Evolutionary conservation across 371 early-diverging fungal species (phyloP), one percentile per base, ranked within the genome.

Genomic region (Syncephalastrum racemosum): DNA sequence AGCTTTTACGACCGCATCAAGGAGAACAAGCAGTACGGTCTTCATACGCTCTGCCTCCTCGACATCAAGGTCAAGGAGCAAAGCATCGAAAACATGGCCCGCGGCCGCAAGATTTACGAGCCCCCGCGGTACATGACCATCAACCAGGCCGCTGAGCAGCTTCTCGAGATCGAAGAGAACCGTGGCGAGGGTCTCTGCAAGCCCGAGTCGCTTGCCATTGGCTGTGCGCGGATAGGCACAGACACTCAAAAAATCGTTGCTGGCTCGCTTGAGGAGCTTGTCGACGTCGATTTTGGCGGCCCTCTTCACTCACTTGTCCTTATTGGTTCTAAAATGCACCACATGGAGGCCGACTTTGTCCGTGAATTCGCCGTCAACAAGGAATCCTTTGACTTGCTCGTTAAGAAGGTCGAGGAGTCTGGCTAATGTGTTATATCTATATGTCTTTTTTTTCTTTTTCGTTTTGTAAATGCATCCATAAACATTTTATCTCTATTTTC

Each of bases 41-140:
- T 99, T 59, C 99, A 99, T 63, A 99, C 99, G 0, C 83, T 99
- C 46, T 98, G 98, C 68, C 78, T 99, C 54, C 78, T 97, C 51
- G 85, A 99, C 77, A 99, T 99, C 79, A 99, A 97, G 76, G 98
- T 99, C 45, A 95, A 97, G 75, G 98, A 99, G 78, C 97, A 96
- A 78, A 91, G 88, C 51, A 78, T 90, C 20, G 97, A 98, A 75
- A 97, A 96, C 72, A 78, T 98, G 85, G 94, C 91, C 53, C 83
- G 93, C 51, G 93, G 94, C 18, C 84, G 96, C 44, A 86, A 83
- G 73, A 92, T 96, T 52, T 97, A 93, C 75, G 97, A 97, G 70
- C 96, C 97, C 16, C 96, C 98, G 60, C 82, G 99, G 40, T 99
- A 87, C 83, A 99, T 99, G 99, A 93, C 94, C 10, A 90, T 95